Base-by-base conservation (phyloP, 2,329 filamentous ascomycete genomes). In the Ophiocordyceps camponoti-leonardi region DNA sequence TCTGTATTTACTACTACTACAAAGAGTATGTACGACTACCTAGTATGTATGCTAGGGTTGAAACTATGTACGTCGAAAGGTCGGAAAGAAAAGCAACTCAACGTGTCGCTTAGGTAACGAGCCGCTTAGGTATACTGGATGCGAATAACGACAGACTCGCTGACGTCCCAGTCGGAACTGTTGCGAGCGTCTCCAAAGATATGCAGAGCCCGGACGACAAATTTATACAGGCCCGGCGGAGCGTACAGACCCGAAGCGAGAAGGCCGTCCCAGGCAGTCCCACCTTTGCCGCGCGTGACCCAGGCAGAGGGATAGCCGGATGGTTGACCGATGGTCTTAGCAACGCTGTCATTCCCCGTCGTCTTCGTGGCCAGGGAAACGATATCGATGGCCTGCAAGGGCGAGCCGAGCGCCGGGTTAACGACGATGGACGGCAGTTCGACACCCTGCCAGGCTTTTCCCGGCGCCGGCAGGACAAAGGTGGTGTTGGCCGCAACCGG, bases 171-270 rank as follows among this genome's bases (percentile, higher is more conserved):
- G 43, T 76, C 68, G 4, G 55, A 57, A 2, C 59, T 48, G 46
- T 66, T 60, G 14, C 58, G 55, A 31, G 58, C 56, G 47, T 76
- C 62, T 6, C 73, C 73, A 52, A 70, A 73, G 48, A 77, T 65
- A 48, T 64, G 65, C 49, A 77, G 55, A 2, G 71, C 67, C 47
- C 64, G 64, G 28, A 74, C 59, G 1, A 61, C 60, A 44, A 76
- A 59, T 55, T 66, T 68, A 57, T 77, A 77, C 26, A 54, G 52
- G 12, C 73, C 73, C 0, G 63, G 59, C 0, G 70, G 66, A 2
- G 64, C 72, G 48, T 68, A 73, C 1, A 52, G 60, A 14, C 70
- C 71, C 11, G 68, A 63, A 0, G 60, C 59, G 6, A 77, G 56
- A 45, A 59, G 57, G 13, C 73, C 73, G 44, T 69, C 65, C 63